phyloP scores from a whole-genome alignment of 2,329 filamentous ascomycete species.

The Pestalotiopsis sp. region DNA sequence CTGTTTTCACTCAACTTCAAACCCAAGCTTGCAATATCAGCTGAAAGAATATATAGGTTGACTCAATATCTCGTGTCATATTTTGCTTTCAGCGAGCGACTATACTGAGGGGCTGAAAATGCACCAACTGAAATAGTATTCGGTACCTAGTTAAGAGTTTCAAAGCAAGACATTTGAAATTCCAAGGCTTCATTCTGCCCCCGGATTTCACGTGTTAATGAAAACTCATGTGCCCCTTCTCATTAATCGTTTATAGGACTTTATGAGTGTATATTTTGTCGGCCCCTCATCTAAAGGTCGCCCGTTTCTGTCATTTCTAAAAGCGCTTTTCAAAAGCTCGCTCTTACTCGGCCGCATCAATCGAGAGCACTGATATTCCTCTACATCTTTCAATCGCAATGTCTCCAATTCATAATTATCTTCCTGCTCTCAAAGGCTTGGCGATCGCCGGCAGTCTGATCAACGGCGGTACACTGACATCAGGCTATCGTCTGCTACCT shows the following conservation, averaged over 20 bases:
- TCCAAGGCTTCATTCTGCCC: conserved; percentile 1
- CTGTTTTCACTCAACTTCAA: neutral
- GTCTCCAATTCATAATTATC: neutral
- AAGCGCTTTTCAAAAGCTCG: neutral
- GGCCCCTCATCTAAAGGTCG: neutral
- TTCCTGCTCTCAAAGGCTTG: conserved; percentile 14
- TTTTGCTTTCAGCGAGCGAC: neutral
- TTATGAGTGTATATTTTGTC: neutral
- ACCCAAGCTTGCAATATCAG: neutral
- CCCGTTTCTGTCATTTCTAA: neutral
- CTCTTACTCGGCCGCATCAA: neutral
- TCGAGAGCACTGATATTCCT: neutral
- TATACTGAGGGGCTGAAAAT: neutral
- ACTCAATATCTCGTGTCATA: neutral
- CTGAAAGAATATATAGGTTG: neutral
- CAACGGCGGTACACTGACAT: conserved; percentile 15
- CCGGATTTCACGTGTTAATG: neutral
- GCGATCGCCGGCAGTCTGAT: conserved; percentile 15
- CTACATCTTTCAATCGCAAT: neutral
- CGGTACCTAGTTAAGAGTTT: neutral
- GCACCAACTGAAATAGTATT: no score
- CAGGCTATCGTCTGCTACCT: conserved; percentile 13
- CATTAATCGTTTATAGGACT: neutral
- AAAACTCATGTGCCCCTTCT: neutral
- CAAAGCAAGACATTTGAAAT: neutral